Conservation (phyloP, 352 stramenopile species). For the Phytophthora aleatoria region DNA sequence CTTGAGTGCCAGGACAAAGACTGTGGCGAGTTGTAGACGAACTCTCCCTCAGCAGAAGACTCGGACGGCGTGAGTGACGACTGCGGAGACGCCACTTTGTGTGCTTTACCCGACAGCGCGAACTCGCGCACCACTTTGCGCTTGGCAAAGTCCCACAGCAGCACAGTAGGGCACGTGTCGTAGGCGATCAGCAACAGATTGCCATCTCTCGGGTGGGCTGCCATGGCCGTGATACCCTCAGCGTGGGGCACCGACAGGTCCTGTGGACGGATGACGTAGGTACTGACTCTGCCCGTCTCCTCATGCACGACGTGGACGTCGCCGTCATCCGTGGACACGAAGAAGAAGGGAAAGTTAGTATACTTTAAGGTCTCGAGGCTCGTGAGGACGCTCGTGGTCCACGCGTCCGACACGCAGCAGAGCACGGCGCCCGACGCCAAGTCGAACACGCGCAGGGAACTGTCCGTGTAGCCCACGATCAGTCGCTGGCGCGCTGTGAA, state of each 20-base stretch:
- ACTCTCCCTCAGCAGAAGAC: conserved; percentile 15
- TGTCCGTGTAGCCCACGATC: conserved; percentile 68
- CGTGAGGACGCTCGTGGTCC: conserved; percentile 71
- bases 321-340: conserved; percentile 73
- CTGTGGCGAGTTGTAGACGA: conserved; percentile 49
- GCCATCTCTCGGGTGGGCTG: conserved; percentile 57
- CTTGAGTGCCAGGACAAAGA: conserved; percentile 77
- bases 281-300: conserved; percentile 69
- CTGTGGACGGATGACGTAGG: conserved; percentile 62
- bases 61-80: conserved; percentile 18
- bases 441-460: conserved; percentile 66
- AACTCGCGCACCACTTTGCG: conserved; percentile 59
- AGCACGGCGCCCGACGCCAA: conserved; percentile 39
- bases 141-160: conserved; percentile 75
- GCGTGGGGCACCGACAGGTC: conserved; percentile 33
- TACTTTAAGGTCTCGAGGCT: conserved; percentile 70
- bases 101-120: conserved; percentile 30
- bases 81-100: conserved; percentile 19
- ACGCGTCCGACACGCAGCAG: conserved; percentile 41
- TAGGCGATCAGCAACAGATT: conserved; percentile 74
- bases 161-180: conserved; percentile 49
- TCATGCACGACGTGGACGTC: conserved; percentile 78
- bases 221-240: conserved; percentile 54
- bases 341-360: conserved; percentile 66
- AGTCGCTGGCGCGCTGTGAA: conserved; percentile 73